Base-by-base conservation (phyloP, 371 early-diverging fungal genomes). In the Mortierella sp. region DNA sequence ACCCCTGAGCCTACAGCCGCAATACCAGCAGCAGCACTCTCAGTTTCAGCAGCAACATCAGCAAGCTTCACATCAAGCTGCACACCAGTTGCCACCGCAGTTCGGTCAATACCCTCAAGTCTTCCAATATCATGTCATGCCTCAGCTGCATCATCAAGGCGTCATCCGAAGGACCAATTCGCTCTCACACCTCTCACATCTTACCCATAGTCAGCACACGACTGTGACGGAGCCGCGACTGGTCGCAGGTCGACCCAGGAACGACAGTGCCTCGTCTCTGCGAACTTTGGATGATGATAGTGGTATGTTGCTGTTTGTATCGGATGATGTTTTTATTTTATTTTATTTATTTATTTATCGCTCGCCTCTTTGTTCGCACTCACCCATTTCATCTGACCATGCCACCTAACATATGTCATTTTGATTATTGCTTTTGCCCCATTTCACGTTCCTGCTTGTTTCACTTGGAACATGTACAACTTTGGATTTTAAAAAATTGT, bases 151-250 rank as follows among this genome's bases (percentile, higher is more conserved):
- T 20, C 62, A 58, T 10, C 79, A 69, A 20, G 40, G 35, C 22
- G 71, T 58, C 18, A 80, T 80, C n/a, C 75, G 81, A 28, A 52
- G 81, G 45, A 80, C 81, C 61, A 80, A 60, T 24, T 80, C 81
- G 62, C 81, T 80, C 35, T 80, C 81, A 22, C 81, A 80, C 52
- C 62, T 79, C 55, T 62, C 73, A 3, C 79, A 73, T 4, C 32
- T 62, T 49, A 45, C 68, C 20, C 74, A 70, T 39, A 54, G 24
- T 28, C 62, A 63, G 24, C 70, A 78, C 12, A 62, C 66, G 40
- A 63, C 71, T 39, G 68, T 75, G 26, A 64, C 68, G 5, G 80
- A 79, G 39, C 79, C 51, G 28, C 74, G 80, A 12, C 61, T 79
- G 47, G 75, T 57, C 54, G 80, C 75, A n/a, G 75, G 75, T 24